A percentile compares a stretch with the other conserved stretches of the same genome.
phyloP scores from a whole-genome alignment of 371 early-diverging fungal genomes.

The Saksenaea vasiformis region DNA sequence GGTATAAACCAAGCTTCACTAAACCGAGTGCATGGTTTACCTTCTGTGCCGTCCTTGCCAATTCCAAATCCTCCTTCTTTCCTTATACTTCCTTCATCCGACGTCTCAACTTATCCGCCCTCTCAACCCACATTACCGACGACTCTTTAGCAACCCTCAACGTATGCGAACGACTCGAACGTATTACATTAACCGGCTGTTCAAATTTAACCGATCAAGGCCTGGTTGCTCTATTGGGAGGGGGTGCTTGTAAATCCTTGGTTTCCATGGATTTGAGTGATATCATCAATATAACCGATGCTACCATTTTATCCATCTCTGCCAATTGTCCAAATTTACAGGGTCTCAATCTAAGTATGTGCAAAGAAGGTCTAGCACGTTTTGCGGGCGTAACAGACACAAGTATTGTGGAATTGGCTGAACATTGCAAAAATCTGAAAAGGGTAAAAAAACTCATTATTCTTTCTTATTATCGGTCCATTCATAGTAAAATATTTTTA shows the following conservation, averaged over 20 bases:
- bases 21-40: slow-evolving; percentile 27
- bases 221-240: slow-evolving; percentile 39
- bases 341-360: slow-evolving; percentile 48
- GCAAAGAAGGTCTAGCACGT: slow-evolving; percentile 28
- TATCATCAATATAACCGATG: slow-evolving; percentile 36
- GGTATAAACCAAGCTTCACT: slow-evolving; percentile 52
- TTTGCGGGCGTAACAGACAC: slow-evolving; percentile 37
- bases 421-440: slow-evolving; percentile 36
- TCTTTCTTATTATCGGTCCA: no score
- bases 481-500: no score
- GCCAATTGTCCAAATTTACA: slow-evolving; percentile 40
- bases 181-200: slow-evolving; percentile 60
- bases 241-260: slow-evolving; percentile 25
- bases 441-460: no score
- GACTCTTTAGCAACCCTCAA: slow-evolving; percentile 36
- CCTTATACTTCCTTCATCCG: slow-evolving; percentile 58
- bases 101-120: slow-evolving; percentile 60
- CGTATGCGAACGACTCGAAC: slow-evolving; percentile 58
- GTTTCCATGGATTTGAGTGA: slow-evolving; percentile 50
- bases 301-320: slow-evolving; percentile 35
- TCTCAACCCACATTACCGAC: slow-evolving; percentile 50
- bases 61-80: slow-evolving; percentile 26
- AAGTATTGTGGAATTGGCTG: slow-evolving; percentile 40
- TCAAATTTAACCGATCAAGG: slow-evolving; percentile 47
- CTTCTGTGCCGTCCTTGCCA: slow-evolving; percentile 25